phyloP scores from a whole-genome alignment of 805 yeast species.

The Candida awuae region DNA sequence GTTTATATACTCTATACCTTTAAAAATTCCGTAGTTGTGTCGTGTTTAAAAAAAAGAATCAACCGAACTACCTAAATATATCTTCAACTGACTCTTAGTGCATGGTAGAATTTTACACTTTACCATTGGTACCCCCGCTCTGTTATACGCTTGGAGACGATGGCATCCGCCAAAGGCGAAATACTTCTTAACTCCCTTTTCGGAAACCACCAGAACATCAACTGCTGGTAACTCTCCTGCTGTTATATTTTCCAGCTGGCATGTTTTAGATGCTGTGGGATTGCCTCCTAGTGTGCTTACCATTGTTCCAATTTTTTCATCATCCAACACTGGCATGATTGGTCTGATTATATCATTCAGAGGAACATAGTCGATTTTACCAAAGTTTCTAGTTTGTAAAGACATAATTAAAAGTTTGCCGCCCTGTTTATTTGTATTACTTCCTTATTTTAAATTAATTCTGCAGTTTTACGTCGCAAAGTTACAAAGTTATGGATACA shows the following conservation, averaged over 20 bases:
- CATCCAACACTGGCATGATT: slow-evolving; percentile 76
- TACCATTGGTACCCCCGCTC: slow-evolving; percentile 41
- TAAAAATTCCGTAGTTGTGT: background rate
- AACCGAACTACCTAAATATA: slow-evolving; percentile 67
- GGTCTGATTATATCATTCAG: slow-evolving; percentile 66
- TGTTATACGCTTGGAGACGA: slow-evolving; percentile 79
- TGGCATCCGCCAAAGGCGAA: slow-evolving; percentile 92
- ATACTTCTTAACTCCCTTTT: slow-evolving; percentile 51
- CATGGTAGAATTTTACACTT: slow-evolving; percentile 70
- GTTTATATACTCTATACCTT: background rate
- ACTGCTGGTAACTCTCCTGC: slow-evolving; percentile 74
- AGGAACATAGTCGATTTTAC: slow-evolving; percentile 52
- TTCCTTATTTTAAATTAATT: no score
- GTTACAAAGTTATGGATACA: no score
- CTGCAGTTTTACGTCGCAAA: no score
- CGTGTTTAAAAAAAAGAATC: slow-evolving; percentile 36
- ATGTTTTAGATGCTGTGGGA: slow-evolving; percentile 60
- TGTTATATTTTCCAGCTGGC: slow-evolving; percentile 36
- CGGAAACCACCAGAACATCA: slow-evolving; percentile 64
- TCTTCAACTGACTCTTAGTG: slow-evolving; percentile 54
- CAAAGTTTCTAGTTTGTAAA: slow-evolving; percentile 52
- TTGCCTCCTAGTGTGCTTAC: slow-evolving; percentile 55
- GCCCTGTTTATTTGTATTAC: background rate
- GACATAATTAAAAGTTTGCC: slow-evolving; percentile 41
- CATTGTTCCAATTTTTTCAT: slow-evolving; percentile 72